phyloP scores from a whole-genome alignment of 2,329 filamentous ascomycete genomes.

The Talaromyces sp. region DNA sequence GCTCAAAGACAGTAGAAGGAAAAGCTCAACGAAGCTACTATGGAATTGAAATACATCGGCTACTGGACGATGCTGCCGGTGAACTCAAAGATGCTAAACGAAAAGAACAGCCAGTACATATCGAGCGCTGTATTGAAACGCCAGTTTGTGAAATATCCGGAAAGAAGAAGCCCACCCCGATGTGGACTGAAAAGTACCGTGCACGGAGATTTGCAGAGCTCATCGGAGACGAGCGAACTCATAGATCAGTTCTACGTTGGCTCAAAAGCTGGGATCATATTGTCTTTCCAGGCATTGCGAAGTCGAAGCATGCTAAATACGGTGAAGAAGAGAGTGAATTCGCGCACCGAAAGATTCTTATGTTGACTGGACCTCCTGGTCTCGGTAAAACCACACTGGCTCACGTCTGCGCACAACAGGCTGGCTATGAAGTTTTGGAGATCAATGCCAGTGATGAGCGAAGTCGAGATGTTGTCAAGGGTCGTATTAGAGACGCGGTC shows the following conservation, averaged over 20 bases:
- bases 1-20: conserved; percentile 52
- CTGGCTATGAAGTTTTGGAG: conserved; percentile 93
- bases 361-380: conserved; percentile 88
- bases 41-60: conserved; percentile 82
- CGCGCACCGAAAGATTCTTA: conserved; percentile 79
- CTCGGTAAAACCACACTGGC: conserved; percentile 94
- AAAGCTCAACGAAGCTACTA: conserved; percentile 70
- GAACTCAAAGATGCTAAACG: conserved; percentile 49
- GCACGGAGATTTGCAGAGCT: conserved; percentile 89
- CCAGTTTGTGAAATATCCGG: conserved; percentile 25
- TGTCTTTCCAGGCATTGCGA: conserved; percentile 78
- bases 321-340: conserved; percentile 64
- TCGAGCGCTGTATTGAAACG: conserved; percentile 38
- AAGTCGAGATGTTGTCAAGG: conserved; percentile 84
- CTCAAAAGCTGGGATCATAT: conserved; percentile 90
- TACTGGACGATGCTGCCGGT: conserved; percentile 69
- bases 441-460: conserved; percentile 98
- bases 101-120: conserved; percentile 2
- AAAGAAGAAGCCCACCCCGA: conserved; percentile 35
- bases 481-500: conserved; percentile 84
- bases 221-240: conserved; percentile 90
- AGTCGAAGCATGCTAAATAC: conserved; percentile 55
- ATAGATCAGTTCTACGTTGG: conserved; percentile 87
- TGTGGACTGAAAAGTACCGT: conserved; percentile 98
- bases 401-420: conserved; percentile 92